Conservation (phyloP, 495 filamentous ascomycete species). For the Hypomontagnella monticulosa region DNA sequence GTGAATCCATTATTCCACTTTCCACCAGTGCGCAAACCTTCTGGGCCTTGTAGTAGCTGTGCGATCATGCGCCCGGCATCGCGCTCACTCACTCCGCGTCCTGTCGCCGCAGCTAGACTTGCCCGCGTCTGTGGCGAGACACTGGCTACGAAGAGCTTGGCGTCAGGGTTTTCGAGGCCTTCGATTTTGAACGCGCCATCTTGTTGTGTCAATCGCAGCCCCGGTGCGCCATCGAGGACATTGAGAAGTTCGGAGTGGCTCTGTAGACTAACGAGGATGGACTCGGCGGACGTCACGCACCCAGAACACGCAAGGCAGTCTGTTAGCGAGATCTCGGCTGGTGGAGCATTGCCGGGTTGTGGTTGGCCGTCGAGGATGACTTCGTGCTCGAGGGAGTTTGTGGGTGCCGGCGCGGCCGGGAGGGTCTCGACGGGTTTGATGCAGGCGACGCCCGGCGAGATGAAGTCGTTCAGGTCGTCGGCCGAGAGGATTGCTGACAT, state of each 20-base stretch:
- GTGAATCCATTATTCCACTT: slow-evolving; percentile 79
- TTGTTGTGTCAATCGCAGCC: slow-evolving; percentile 50
- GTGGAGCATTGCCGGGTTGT: slow-evolving; percentile 52
- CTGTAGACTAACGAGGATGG: slow-evolving; percentile 90
- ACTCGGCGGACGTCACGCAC: slow-evolving; percentile 96
- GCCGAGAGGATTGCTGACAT: slow-evolving; percentile 98
- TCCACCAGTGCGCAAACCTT: slow-evolving; percentile 74
- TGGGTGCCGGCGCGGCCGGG: slow-evolving; percentile 54
- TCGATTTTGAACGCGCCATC: slow-evolving; percentile 44
- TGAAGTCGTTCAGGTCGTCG: slow-evolving; percentile 98
- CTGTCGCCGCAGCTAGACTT: slow-evolving; percentile 84
- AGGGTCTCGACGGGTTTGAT: slow-evolving; percentile 97
- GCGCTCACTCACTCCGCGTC: slow-evolving; percentile 73
- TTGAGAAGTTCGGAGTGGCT: slow-evolving; percentile 90
- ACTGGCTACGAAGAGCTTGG: slow-evolving; percentile 85
- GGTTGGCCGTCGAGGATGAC: slow-evolving; percentile 90
- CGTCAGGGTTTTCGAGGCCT: slow-evolving; percentile 53
- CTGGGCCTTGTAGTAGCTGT: slow-evolving; percentile 76
- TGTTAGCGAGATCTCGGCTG: slow-evolving; percentile 92
- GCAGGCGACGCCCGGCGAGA: slow-evolving; percentile 94
- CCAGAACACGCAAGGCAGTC: slow-evolving; percentile 98
- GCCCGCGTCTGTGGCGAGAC: slow-evolving; percentile 91
- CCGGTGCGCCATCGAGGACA: slow-evolving; percentile 74
- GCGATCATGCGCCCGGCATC: slow-evolving; percentile 84
- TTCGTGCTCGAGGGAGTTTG: slow-evolving; percentile 71